Evolutionary conservation across 495 filamentous ascomycete species (phyloP).

Genomic region (Neurospora sp.): DNA sequence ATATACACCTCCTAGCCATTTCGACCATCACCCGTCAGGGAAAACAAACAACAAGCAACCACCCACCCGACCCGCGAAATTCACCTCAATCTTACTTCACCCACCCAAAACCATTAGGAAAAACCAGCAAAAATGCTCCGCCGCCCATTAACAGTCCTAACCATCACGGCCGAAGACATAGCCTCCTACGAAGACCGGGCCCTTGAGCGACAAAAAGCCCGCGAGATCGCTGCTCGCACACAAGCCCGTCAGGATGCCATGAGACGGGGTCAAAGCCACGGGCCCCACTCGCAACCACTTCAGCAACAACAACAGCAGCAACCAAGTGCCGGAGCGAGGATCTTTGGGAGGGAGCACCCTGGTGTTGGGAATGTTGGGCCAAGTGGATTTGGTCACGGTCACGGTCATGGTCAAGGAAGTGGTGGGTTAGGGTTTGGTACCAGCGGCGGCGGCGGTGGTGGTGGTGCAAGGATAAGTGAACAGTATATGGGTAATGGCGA

Average conservation of each 20-base stretch:
- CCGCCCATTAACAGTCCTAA: constrained; percentile 66
- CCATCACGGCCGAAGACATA: constrained; percentile 69
- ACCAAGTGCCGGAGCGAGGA: not conserved
- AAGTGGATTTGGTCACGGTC: not conserved
- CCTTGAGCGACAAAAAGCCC: constrained; percentile 17
- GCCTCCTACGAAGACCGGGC: constrained; percentile 61
- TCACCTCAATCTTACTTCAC: not conserved
- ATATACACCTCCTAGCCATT: not conserved
- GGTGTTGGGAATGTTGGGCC: not conserved
- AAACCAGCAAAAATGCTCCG: constrained; percentile 57
- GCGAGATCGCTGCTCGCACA: constrained; percentile 11
- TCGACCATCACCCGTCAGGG: not conserved
- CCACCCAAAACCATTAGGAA: not conserved
- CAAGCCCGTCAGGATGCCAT: constrained; percentile 7
- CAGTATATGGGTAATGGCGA: not conserved
- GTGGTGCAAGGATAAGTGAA: not conserved
- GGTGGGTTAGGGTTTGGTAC: not conserved
- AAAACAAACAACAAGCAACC: not conserved
- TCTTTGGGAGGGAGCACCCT: not conserved
- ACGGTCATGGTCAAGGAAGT: not conserved
- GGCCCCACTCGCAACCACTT: constrained; percentile 3
- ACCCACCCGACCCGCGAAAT: too few species aligned
- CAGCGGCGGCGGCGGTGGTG: not conserved
- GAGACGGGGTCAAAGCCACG: constrained; percentile 1
- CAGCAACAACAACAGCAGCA: not conserved